phyloP scores from a whole-genome alignment of 345 rosid genomes.

The Populus nigra region DNA sequence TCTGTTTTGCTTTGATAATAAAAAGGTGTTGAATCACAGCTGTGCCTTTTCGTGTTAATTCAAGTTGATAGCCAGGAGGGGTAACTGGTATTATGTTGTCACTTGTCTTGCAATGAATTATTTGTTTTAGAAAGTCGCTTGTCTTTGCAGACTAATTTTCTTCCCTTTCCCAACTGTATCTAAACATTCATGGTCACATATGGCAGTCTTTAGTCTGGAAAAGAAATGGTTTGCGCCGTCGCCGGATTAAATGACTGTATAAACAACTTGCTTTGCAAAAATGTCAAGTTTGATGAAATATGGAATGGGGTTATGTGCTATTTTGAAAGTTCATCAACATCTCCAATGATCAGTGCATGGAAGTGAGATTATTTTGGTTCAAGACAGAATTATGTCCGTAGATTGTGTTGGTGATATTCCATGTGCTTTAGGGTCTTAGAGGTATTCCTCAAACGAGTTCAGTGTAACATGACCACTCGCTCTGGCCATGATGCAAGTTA shows the following conservation, averaged over 20 bases:
- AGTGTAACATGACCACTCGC: too few relatives aligned
- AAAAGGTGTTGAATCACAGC: conserved; percentile 14
- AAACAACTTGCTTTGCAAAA: background rate
- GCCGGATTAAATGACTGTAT: background rate
- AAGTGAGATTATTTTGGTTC: too few relatives aligned
- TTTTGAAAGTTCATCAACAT: background rate
- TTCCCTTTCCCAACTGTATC: background rate
- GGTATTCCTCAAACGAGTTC: too few relatives aligned
- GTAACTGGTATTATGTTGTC: conserved; percentile 11
- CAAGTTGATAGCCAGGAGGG: background rate
- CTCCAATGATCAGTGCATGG: too few relatives aligned
- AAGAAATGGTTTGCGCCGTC: background rate
- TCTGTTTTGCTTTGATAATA: conserved; percentile 22
- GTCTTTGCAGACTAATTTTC: background rate
- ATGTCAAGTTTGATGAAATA: background rate
- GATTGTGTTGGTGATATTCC: too few relatives aligned
- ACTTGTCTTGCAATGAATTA: background rate
- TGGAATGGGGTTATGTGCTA: background rate
- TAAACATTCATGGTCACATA: background rate
- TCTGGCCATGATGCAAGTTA: too few relatives aligned
- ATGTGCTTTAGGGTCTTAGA: too few relatives aligned
- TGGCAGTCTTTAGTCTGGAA: too few relatives aligned
- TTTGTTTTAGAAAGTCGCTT: background rate
- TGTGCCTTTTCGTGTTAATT: background rate
- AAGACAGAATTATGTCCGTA: too few relatives aligned